A percentile compares a stretch with the other conserved stretches of the same genome.
Evolutionary conservation across 495 filamentous ascomycete species (phyloP).

Genomic region (Astrothelium subdiscretum): DNA sequence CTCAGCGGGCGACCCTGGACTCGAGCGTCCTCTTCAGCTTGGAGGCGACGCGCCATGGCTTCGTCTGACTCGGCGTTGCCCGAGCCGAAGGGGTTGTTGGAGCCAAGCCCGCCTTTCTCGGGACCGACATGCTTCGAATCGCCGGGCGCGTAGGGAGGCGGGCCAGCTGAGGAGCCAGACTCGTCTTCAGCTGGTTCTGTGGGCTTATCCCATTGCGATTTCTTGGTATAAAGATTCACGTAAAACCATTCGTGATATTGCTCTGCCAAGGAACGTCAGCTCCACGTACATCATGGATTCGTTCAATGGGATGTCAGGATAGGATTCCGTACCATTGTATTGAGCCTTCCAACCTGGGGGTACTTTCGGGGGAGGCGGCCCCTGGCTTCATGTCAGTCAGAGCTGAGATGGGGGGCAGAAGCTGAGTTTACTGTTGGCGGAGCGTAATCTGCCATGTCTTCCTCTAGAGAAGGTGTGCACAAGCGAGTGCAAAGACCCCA

Average conservation of each 20-base stretch:
- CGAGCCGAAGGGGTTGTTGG: slow-evolving; percentile 48
- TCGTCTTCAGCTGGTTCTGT: slow-evolving; percentile 41
- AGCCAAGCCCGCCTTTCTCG: slow-evolving; percentile 45
- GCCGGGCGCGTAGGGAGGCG: slow-evolving; percentile 50
- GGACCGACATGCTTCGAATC: slow-evolving; percentile 22
- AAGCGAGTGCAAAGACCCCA: not conserved
- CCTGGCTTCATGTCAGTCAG: slow-evolving; percentile 20
- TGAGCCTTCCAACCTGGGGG: slow-evolving; percentile 82
- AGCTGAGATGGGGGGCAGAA: not conserved
- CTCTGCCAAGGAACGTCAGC: slow-evolving; percentile 3
- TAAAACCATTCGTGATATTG: slow-evolving; percentile 55
- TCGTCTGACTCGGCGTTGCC: slow-evolving; percentile 50
- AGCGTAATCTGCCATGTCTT: slow-evolving; percentile 46
- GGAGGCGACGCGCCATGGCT: slow-evolving; percentile 59
- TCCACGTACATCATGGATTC: not conserved
- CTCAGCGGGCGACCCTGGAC: slow-evolving; percentile 25
- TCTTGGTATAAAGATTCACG: slow-evolving; percentile 73
- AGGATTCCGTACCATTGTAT: slow-evolving; percentile 56
- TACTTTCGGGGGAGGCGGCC: slow-evolving; percentile 76
- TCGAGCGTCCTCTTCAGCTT: slow-evolving; percentile 69
- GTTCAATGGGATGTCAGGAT: not conserved
- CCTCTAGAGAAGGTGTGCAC: not conserved
- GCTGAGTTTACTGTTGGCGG: slow-evolving; percentile 40
- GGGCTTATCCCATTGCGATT: slow-evolving; percentile 79
- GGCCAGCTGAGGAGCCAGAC: slow-evolving; percentile 36